phyloP scores from a whole-genome alignment of 2,329 filamentous ascomycete species.

The Ilyonectria mors-panacis region DNA sequence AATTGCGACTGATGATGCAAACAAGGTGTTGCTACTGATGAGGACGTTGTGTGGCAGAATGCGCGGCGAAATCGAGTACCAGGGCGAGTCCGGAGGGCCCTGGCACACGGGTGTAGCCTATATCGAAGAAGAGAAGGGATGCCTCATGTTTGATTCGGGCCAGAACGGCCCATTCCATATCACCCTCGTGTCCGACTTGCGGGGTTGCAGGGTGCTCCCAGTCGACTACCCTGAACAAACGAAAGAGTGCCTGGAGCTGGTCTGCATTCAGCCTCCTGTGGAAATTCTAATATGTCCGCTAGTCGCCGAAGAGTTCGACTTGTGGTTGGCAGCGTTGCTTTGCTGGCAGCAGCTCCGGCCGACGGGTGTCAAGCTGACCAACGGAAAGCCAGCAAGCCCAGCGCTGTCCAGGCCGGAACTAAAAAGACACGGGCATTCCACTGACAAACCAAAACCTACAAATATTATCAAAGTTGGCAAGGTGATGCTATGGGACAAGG shows the following conservation, averaged over 20 bases:
- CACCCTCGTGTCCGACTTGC: slow-evolving; percentile 79
- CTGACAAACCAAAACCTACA: slow-evolving; percentile 52
- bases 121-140: slow-evolving; percentile 82
- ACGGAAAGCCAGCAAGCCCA: slow-evolving; percentile 54
- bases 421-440: slow-evolving; percentile 57
- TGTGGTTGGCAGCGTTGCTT: slow-evolving; percentile 85
- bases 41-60: slow-evolving; percentile 83
- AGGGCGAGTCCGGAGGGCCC: slow-evolving; percentile 70
- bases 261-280: slow-evolving; percentile 66
- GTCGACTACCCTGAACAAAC: slow-evolving; percentile 63
- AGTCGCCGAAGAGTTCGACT: slow-evolving; percentile 77
- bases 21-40: slow-evolving; percentile 82
- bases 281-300: slow-evolving; percentile 77
- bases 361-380: slow-evolving; percentile 68
- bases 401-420: slow-evolving; percentile 59
- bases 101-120: slow-evolving; percentile 83
- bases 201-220: slow-evolving; percentile 79
- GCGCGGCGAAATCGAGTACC: slow-evolving; percentile 83
- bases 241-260: slow-evolving; percentile 68
- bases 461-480: slow-evolving; percentile 97
- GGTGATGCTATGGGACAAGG: slow-evolving; percentile 92
- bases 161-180: slow-evolving; percentile 76
- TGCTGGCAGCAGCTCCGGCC: slow-evolving; percentile 85
- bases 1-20: slow-evolving; percentile 76
- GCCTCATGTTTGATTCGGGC: slow-evolving; percentile 81